Evolutionary conservation across 2,329 filamentous ascomycete species (phyloP).

Genomic region (Xylariaceae sp.): DNA sequence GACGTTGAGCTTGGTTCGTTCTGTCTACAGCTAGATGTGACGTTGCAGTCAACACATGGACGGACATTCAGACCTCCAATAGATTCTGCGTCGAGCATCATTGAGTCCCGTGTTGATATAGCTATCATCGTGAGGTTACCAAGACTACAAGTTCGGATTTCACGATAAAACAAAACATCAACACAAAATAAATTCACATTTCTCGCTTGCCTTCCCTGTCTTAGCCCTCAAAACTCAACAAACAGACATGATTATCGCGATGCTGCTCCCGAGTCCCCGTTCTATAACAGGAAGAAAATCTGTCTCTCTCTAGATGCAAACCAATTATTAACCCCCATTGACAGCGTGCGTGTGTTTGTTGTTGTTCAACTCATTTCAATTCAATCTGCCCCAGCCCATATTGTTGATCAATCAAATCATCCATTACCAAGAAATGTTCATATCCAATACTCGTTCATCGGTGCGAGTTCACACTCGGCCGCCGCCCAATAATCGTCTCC

Average conservation of each 20-base stretch:
- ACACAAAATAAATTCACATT: neutral
- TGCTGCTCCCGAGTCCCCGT: neutral
- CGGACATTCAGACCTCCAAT: no score
- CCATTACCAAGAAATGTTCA: slow-evolving; percentile 6
- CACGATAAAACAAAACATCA: neutral
- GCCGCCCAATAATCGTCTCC: slow-evolving; percentile 28
- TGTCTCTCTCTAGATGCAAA: slow-evolving; percentile 1
- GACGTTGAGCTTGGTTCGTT: no score
- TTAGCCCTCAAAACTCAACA: neutral
- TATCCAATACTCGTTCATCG: slow-evolving; percentile 17
- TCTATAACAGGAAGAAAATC: neutral
- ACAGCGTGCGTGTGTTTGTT: neutral
- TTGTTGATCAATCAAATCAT: slow-evolving; percentile 2
- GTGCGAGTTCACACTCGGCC: slow-evolving; percentile 28
- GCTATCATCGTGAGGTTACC: neutral
- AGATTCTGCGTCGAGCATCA: no score
- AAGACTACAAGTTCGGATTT: neutral
- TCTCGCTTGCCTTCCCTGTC: neutral
- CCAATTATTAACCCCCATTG: slow-evolving; percentile 2
- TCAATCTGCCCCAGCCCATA: slow-evolving; percentile 1
- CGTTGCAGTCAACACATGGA: no score
- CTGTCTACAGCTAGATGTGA: no score
- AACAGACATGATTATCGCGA: neutral
- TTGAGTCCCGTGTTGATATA: no score
- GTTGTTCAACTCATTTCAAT: neutral